Base-by-base conservation (phyloP, 1,139 yeast species). In the Yamadazyma siamensis region DNA sequence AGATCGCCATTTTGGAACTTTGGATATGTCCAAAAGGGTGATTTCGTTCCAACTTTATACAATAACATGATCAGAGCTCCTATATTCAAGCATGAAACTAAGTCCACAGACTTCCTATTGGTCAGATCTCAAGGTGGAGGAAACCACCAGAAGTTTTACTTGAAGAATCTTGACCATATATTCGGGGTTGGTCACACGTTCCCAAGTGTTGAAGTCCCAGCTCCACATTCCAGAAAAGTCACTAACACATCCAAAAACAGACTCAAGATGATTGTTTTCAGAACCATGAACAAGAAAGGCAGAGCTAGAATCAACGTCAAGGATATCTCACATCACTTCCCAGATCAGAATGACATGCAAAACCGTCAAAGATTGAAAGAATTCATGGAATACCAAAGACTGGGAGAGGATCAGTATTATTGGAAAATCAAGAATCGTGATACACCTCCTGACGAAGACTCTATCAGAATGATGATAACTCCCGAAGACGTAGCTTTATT, bases 1-100 rank as follows among this genome's bases (percentile, higher is more conserved):
- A 73, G 95, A 46, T 85, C 95, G 9, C 97, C 99, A 9, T 94
- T 91, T 52, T 94, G 98, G 98, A 91, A 89, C 53, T 94, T 88
- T 64, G 99, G 99, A 2, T 85, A 84, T 58, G 97, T 94, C 10
- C 96, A 88, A 30, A 86, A 89, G 3, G 99, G 98, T 3, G 87
- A 83, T 46, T 77, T 87, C 37, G 96, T 89, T 2, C 97, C 97
- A 1, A 85, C 98, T 0, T 61, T 91, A 32, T 94, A 94, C 59
- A 94, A 91, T 54, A 84, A 88, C 45, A 80, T 94, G 83, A 60
- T 83, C 5, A 68, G 98, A 39, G 97, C 99, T 0, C 98, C 99
- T 0, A 75, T 91, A 3, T 91, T 87, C 62, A 80, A 80, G 49
- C 98, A 94, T 50, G 94, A 87, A 24, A 71, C 80, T 1, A 68